Percentiles rank a stretch among this genome's conserved stretches.
Conservation (phyloP, 2,329 filamentous ascomycete genomes). For the Diplodia corticola region DNA sequence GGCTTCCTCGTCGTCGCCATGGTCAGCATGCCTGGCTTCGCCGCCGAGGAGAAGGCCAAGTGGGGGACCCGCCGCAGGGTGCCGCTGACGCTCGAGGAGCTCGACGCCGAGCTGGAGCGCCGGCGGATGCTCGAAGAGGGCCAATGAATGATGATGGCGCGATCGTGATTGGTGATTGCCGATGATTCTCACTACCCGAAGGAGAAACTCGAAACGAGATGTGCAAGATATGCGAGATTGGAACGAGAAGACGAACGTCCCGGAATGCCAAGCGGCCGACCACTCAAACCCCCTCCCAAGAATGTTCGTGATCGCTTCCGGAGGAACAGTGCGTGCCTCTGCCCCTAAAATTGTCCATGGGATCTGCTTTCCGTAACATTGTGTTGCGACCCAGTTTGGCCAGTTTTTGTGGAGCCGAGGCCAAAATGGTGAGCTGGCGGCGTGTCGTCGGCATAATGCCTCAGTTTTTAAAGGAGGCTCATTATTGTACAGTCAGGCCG, state of each 20-base stretch:
- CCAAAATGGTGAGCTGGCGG: background rate
- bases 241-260: background rate
- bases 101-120: conserved; percentile 63
- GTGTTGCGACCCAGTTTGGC: background rate
- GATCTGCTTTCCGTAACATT: background rate
- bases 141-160: background rate
- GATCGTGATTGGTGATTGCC: too few species aligned
- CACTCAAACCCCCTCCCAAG: too few species aligned
- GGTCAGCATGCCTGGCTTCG: conserved; percentile 74
- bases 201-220: background rate
- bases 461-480: background rate
- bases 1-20: conserved; percentile 89
- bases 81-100: conserved; percentile 57
- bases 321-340: background rate
- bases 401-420: background rate
- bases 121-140: conserved; percentile 37
- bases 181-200: background rate
- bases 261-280: background rate
- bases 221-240: background rate
- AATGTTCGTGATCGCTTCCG: background rate
- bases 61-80: conserved; percentile 52
- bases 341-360: background rate
- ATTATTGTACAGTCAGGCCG: background rate
- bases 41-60: conserved; percentile 58
- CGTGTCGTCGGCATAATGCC: background rate